Base-by-base conservation (phyloP, 1,139 yeast genomes). In the Zygotorulaspora mrakii region DNA sequence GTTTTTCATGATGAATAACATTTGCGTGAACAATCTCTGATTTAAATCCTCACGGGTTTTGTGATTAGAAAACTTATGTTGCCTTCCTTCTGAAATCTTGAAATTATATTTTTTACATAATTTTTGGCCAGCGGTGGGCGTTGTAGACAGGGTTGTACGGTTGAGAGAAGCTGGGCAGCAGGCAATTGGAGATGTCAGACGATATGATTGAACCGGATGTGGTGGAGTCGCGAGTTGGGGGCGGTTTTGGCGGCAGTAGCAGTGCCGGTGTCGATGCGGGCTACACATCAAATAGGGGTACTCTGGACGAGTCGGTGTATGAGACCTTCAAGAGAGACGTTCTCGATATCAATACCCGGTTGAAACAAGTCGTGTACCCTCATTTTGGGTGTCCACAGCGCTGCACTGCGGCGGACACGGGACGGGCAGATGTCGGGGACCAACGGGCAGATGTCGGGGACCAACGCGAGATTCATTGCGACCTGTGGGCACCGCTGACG, bases 21-120 rank as follows among this genome's bases (percentile, higher is more conserved):
- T 50, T 49, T 44, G 58, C 50, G 65, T 61, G 65, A 61, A 61
- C 65, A 61, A 61, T 61, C 65, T 61, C 64, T 61, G 65, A 60
- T 37, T 41, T 43, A 45, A 49, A 44, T 46, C 49, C 41, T 28
- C 40, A 37, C 40, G 36, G 45, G 41, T 51, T 49, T 43, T 45
- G 50, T 48, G 64, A 59, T 59, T 59, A 59, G 52, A 59, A 61
- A 59, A 51, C 59, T 48, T 55, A 54, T 55, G 65, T 60, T 61
- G 65, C 65, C 64, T 61, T 61, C 65, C 65, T 60, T 59, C 65
- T 61, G 65, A 61, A 37, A 36, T 39, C 37, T 35, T 14, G 23
- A 21, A 33, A 21, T 38, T 39, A 41, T 46, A 43, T 43, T 41
- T 45, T 39, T 22, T 12, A 24, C n/a, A n/a, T n/a, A n/a, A n/a